These are phyloP conservation scores for Heritiera fomes DNA, from an alignment of 345 rosid species.

Conservation along the genomic window DNA sequence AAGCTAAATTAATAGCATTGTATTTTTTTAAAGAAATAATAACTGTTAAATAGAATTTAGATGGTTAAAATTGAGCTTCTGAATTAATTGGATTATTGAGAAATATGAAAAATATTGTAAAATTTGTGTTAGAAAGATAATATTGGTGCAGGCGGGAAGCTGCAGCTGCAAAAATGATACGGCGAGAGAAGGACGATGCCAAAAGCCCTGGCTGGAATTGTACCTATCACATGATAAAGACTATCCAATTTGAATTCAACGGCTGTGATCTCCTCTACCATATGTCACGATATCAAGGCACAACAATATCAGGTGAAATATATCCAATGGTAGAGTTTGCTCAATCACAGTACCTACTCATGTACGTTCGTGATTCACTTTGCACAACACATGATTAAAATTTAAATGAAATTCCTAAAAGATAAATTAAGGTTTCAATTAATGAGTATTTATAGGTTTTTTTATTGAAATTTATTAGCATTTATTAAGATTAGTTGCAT, in stretches of 20 bases:
- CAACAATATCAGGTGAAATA: background rate
- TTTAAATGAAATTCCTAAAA: background rate
- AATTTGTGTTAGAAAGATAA: constrained; percentile 4
- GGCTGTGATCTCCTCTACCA: constrained; percentile 40
- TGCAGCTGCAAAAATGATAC: constrained; percentile 9
- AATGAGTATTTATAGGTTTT: no score
- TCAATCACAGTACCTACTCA: constrained; percentile 16
- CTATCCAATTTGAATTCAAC: constrained; percentile 40
- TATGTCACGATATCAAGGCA: constrained; percentile 12
- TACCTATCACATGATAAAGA: constrained; percentile 39
- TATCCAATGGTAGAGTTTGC: constrained; percentile 28
- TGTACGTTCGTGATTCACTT: constrained; percentile 15
- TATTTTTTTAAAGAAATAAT: background rate
- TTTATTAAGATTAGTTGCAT: background rate
- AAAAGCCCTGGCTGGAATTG: constrained; percentile 40
- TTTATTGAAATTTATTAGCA: no score
- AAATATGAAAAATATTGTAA: background rate
- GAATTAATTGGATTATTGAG: background rate
- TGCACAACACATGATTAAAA: background rate
- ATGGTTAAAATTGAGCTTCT: background rate
- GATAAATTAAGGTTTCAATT: no score
- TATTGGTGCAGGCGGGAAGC: background rate
- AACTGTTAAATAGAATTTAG: background rate
- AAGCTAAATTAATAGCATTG: no score
- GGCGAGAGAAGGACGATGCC: constrained; percentile 31